Percentiles rank a stretch among this genome's conserved stretches.
Conservation (phyloP, 805 yeast genomes). For the Suhomyces canberraensis region DNA sequence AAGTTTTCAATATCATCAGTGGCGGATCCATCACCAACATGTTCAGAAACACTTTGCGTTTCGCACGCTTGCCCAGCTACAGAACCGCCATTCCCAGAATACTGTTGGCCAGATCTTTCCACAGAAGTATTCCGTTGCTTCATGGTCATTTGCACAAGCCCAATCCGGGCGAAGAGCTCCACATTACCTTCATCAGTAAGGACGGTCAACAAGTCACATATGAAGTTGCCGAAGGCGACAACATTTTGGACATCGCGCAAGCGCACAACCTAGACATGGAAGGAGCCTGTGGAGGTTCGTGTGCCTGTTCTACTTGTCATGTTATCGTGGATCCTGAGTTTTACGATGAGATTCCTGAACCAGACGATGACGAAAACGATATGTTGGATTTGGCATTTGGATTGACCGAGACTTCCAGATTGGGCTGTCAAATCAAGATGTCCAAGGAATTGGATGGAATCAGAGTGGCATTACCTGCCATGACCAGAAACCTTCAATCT, state of each 20-base stretch:
- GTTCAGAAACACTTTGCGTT: not conserved
- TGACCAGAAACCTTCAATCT: slow-evolving; percentile 89
- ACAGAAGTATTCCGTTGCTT: slow-evolving; percentile 15
- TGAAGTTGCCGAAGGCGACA: slow-evolving; percentile 92
- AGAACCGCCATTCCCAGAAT: slow-evolving; percentile 2
- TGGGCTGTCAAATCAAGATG: slow-evolving; percentile 94
- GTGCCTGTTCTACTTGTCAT: slow-evolving; percentile 98
- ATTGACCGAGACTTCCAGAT: slow-evolving; percentile 89
- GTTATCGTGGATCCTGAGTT: slow-evolving; percentile 93
- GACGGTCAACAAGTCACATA: slow-evolving; percentile 80
- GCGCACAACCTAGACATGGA: slow-evolving; percentile 93
- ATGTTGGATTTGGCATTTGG: slow-evolving; percentile 98
- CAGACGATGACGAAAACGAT: slow-evolving; percentile 96
- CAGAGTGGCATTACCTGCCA: slow-evolving; percentile 92
- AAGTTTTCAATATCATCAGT: not conserved
- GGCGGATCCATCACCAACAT: not conserved
- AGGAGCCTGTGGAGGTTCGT: slow-evolving; percentile 97
- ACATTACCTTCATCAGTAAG: slow-evolving; percentile 82
- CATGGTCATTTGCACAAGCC: slow-evolving; percentile 94
- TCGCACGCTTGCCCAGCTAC: slow-evolving; percentile 1
- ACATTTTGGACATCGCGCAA: slow-evolving; percentile 90
- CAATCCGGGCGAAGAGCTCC: slow-evolving; percentile 84
- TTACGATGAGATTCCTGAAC: slow-evolving; percentile 89
- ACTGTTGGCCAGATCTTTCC: slow-evolving; percentile 14
- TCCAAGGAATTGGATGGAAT: slow-evolving; percentile 87